Evolutionary conservation across 805 yeast genomes (phyloP), one percentile per base, ranked within the genome.

Genomic region (Starmerella kuoi): DNA sequence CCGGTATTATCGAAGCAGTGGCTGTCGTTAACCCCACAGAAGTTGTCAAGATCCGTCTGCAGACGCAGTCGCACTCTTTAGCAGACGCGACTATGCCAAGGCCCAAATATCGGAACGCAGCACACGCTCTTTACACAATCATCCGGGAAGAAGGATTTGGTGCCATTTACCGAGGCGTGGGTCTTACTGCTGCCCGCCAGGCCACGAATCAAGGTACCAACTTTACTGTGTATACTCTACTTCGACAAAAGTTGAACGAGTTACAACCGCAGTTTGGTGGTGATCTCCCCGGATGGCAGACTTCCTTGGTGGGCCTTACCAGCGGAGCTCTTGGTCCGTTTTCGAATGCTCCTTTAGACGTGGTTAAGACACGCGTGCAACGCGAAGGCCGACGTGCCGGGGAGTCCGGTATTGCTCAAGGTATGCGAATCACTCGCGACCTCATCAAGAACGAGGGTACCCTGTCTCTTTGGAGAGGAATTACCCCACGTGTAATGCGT

Each of bases 141-240:
- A 74, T 80, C 49, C 79, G 73, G 55, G 96, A 88, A 63, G 98
- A 88, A 68, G 98, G 98, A 37, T 69, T 83, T 55, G 71, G 73
- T 38, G 83, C 95, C 8, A 66, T 88, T 46, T 88, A 88, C 69
- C 74, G 95, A 61, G 98, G 98, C 60, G 97, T 88, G 22, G 74
- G 87, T 2, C 75, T 88, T 58, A 88, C 98, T 26, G 95, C 96
- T 30, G 94, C 95, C 24, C 77, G 98, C 69, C 98, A 88, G 64
- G 96, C 97, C 23, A 79, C 95, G 45, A 88, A 88, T 69, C 98
- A 88, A 67, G 98, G 96, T 69, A 96, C 93, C 37, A 88, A 91
- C 66, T 88, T 88, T 65, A 88, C 97, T 2, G 94, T 37, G 11
- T 88, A 88, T 67, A 81, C 95, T 22, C 79, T 80, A 61, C 66